Conservation (phyloP, 2,329 filamentous ascomycete species). For the Parafenestella ontariensis region DNA sequence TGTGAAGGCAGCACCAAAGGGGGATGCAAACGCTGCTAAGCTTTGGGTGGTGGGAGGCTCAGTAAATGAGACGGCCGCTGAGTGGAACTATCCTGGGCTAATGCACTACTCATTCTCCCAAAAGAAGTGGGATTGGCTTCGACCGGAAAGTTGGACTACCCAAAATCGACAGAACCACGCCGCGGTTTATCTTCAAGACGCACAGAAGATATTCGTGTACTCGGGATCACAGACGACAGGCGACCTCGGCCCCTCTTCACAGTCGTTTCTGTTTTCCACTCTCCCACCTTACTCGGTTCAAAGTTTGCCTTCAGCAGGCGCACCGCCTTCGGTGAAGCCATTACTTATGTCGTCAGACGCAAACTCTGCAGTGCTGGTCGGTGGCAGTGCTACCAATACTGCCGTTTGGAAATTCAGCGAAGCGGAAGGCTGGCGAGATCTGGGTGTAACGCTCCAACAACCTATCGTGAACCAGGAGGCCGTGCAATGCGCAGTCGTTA, state of each 20-base stretch:
- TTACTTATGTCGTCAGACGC: slow-evolving; percentile 78
- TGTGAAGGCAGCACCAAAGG: slow-evolving; percentile 70
- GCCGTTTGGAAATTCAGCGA: slow-evolving; percentile 76
- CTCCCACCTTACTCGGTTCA: slow-evolving; percentile 68
- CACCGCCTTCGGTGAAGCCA: slow-evolving; percentile 71
- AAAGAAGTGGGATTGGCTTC: slow-evolving; percentile 65
- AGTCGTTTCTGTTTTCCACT: slow-evolving; percentile 77
- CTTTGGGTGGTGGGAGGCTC: slow-evolving; percentile 83
- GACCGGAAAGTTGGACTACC: slow-evolving; percentile 59
- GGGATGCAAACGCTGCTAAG: slow-evolving; percentile 64
- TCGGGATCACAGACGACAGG: slow-evolving; percentile 73
- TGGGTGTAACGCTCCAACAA: slow-evolving; percentile 68
- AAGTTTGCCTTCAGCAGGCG: slow-evolving; percentile 55
- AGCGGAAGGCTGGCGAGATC: slow-evolving; percentile 69
- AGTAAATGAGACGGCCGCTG: slow-evolving; percentile 40
- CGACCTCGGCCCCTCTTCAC: slow-evolving; percentile 64
- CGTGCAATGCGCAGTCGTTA: slow-evolving; percentile 70
- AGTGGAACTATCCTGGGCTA: slow-evolving; percentile 71
- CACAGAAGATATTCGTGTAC: slow-evolving; percentile 79
- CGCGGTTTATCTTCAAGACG: slow-evolving; percentile 74
- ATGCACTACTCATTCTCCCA: slow-evolving; percentile 70
- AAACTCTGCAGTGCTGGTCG: slow-evolving; percentile 74
- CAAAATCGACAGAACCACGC: slow-evolving; percentile 77
- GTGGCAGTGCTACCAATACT: slow-evolving; percentile 71
- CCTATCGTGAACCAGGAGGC: slow-evolving; percentile 66